phyloP scores from a whole-genome alignment of 192 early-diverging fungal genomes.

The Coemansia sp. region DNA sequence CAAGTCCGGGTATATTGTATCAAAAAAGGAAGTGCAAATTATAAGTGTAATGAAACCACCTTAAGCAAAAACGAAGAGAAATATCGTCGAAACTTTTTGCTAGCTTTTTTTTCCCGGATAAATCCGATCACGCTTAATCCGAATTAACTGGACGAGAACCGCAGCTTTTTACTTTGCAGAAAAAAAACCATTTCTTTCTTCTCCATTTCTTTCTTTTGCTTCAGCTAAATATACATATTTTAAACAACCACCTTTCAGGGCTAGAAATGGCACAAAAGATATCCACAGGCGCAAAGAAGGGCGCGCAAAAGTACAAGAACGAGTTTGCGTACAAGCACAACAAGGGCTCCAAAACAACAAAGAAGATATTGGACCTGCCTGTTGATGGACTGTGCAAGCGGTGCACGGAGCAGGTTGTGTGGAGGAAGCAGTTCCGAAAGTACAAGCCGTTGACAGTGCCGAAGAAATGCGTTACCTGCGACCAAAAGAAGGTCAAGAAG shows the following conservation, averaged over 20 bases:
- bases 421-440: constrained; percentile 92
- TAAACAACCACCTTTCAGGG: not conserved
- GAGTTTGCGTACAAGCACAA: constrained; percentile 82
- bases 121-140: not conserved
- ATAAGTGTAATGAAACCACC: too few species aligned
- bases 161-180: not conserved
- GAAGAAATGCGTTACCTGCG: constrained; percentile 78
- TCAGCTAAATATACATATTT: not conserved
- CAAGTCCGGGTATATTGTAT: not conserved
- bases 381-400: constrained; percentile 78
- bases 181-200: not conserved
- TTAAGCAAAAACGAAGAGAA: not conserved
- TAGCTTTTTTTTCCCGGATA: not conserved
- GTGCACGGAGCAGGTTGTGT: constrained; percentile 76
- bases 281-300: constrained; percentile 65
- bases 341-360: constrained; percentile 79
- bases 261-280: constrained; percentile 36
- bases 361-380: constrained; percentile 75
- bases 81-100: not conserved
- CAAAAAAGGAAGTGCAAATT: too few species aligned
- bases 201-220: not conserved
- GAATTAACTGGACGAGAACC: not conserved
- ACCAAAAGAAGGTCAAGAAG: constrained; percentile 82
- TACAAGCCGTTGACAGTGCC: constrained; percentile 94
- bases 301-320: constrained; percentile 89